Evolutionary conservation across 805 yeast genomes (phyloP), one percentile per base, ranked within the genome.

Genomic region (Ogataea populi-albae): DNA sequence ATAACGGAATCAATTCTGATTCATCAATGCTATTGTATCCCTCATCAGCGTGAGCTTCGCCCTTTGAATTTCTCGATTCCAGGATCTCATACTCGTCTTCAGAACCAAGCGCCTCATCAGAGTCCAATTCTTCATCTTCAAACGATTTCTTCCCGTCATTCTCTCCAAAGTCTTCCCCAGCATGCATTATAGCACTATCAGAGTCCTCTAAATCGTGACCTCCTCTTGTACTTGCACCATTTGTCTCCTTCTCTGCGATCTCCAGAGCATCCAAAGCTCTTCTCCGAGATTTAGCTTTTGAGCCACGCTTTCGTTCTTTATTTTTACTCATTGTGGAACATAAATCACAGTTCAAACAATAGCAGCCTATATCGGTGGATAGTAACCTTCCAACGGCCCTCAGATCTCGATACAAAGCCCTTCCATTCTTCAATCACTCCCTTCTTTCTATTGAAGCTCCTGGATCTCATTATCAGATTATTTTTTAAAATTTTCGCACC

Each of bases 21-120:
- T 86, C 96, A 50, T 86, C 95, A 27, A 84, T 69, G 52, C 89
- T 80, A 17, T 74, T 74, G 53, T 85, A 83, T 9, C 75, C 91
- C 6, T 65, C 72, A 7, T 69, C 73, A 11, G 62, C 64, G n/a
- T 60, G 56, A 57, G 15, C 33, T 9, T 67, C 70, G 41, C 66
- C 68, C 54, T 79, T 86, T 5, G 87, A 79, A 45, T 81, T 76
- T 53, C 76, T 81, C 20, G 85, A 75, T 57, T 75, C 73, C 48
- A 80, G 59, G 6, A 73, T 68, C 48, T 74, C 83, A 35, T 69
- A 73, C 37, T 79, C 86, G 47, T 83, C 89, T 39, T 75, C 94
- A 0, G 93, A 81, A 1, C 93, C 95, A 40, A 86, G 62, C 0
- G 95, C 96, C 49, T 84, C 96, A 57, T 88, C 96, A 1, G 95